Evolutionary conservation across 2,329 filamentous ascomycete genomes (phyloP).

Genomic region (Chrysoporthe puriensis): DNA sequence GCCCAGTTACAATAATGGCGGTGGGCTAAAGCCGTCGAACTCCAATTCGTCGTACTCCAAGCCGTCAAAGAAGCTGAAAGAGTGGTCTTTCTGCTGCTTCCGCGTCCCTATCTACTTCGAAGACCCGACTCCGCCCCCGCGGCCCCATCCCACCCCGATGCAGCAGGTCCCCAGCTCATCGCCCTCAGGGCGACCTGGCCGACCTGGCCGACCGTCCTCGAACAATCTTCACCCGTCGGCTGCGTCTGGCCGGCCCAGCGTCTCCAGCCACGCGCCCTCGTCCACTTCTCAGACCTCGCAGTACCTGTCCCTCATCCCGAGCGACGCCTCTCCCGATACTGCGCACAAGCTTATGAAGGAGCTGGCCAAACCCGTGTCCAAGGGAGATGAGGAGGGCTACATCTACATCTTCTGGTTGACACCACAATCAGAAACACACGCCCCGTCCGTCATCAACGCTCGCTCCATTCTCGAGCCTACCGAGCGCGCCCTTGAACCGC

Average conservation of each 20-base stretch:
- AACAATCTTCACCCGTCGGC: constrained; percentile 36
- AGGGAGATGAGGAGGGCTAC: constrained; percentile 80
- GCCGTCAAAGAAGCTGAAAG: constrained; percentile 37
- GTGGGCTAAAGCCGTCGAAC: constrained; percentile 31
- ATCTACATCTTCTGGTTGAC: constrained; percentile 99
- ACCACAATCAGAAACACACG: constrained; percentile 59
- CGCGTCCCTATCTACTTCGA: constrained; percentile 46
- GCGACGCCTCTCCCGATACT: constrained; percentile 66
- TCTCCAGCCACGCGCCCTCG: constrained; percentile 33
- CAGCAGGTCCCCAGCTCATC: constrained; percentile 37
- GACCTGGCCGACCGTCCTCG: constrained; percentile 35
- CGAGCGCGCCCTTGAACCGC: constrained; percentile 45
- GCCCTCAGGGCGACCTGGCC: constrained; percentile 20
- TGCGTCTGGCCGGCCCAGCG: constrained; percentile 33
- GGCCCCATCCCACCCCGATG: constrained; percentile 52
- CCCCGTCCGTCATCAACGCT: constrained; percentile 61
- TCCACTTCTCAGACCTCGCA: constrained; percentile 43
- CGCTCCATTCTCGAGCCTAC: constrained; percentile 61
- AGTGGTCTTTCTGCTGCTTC: constrained; percentile 55
- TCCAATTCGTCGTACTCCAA: constrained; percentile 24
- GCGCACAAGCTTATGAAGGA: constrained; percentile 75
- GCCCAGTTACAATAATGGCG: constrained; percentile 15
- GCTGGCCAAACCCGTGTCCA: constrained; percentile 74
- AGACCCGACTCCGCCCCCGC: constrained; percentile 45
- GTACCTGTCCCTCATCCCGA: constrained; percentile 71